Evolutionary conservation across 352 stramenopile genomes (phyloP).

Genomic region (Phytophthora rubi): DNA sequence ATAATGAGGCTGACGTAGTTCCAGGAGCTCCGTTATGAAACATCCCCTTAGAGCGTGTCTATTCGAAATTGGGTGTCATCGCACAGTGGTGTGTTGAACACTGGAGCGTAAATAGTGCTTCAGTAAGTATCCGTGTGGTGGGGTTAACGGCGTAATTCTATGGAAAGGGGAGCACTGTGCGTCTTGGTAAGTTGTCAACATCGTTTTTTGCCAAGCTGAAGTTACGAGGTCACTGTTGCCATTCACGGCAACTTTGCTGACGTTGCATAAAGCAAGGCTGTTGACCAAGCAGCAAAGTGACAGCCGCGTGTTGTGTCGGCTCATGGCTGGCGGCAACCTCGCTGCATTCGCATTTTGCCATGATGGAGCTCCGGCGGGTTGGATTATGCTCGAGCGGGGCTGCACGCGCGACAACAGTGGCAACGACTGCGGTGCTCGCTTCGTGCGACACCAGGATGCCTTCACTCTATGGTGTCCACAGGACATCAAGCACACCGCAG

Average conservation of each 20-base stretch:
- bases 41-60: background rate
- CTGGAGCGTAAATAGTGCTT: background rate
- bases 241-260: conserved; percentile 19
- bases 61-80: conserved; percentile 20
- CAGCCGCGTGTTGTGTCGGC: background rate
- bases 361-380: background rate
- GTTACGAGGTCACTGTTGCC: background rate
- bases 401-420: conserved; percentile 1
- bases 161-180: background rate
- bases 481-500: too few relatives aligned
- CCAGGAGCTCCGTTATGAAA: background rate
- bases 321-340: background rate
- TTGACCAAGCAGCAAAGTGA: conserved; percentile 10
- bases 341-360: background rate
- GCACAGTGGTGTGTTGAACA: conserved; percentile 22
- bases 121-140: conserved; percentile 9
- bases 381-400: background rate
- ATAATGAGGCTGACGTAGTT: conserved; percentile 1
- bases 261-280: background rate
- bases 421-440: background rate
- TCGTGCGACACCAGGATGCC: background rate
- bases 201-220: conserved; percentile 25
- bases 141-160: background rate
- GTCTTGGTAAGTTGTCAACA: conserved; percentile 6
- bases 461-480: background rate